Evolutionary conservation across 1,284 basidiomycete species (phyloP), one percentile per base, ranked within the genome.

Genomic region (Trametes pubescens): DNA sequence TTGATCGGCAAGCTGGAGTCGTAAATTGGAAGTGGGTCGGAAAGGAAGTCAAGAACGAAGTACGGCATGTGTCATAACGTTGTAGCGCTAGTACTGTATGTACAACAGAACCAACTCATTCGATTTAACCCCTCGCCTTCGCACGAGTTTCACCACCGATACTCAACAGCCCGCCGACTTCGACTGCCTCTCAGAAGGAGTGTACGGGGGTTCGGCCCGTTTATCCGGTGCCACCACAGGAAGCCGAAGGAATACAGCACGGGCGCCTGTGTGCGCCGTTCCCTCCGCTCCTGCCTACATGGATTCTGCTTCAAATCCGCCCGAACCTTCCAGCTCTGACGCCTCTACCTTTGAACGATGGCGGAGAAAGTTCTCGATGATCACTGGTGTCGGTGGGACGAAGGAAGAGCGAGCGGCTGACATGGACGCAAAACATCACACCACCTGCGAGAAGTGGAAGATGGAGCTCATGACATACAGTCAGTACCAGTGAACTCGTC

Each of bases 381-480:
- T 87, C 29, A 87, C 86, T 10, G 86, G 87, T 1, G 70, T 87
- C 47, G 86, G 86, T n/a, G 78, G 86, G 7, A 77, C 84, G 16
- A 76, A 82, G 38, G 82, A 84, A 48, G 84, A 89, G 66, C 78
- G 84, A 34, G 66, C 79, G 11, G 78, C 77, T 11, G 81, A 82
- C 64, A 72, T 85, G 53, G 73, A 80, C 53, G 72, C 75, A 14
- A 73, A 80, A 59, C 81, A 84, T 48, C 75, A 80, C 37, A 72
- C 76, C 56, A 78, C 77, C 38, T 89, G 88, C 74, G 86, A 89
- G 70, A 81, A 82, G 73, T 85, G 81, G 76, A 89, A 87, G 75
- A 77, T 76, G 54, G 82, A 86, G 61, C 78, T 89, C 37, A 82
- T 88, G 75, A 76, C 77, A 54, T 81, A 83, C 74, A 84, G 82